Conservation (phyloP, 2,329 filamentous ascomycete genomes). For the Aureobasidium sp. region DNA sequence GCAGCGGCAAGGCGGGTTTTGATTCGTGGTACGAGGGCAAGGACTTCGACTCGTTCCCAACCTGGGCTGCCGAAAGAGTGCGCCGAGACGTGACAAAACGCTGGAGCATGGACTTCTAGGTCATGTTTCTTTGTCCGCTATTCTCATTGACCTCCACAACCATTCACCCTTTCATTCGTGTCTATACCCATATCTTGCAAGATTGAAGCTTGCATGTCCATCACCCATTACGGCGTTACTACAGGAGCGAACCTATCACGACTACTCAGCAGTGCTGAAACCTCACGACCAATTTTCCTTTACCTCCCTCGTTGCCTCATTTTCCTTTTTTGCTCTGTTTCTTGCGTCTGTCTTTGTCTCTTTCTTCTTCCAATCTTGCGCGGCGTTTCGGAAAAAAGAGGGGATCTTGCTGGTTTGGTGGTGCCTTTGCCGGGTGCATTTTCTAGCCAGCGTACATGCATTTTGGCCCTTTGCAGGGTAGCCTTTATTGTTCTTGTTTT, state of each 20-base stretch:
- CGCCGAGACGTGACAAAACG: slow-evolving; percentile 8
- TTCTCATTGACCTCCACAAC: not conserved
- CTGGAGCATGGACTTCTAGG: slow-evolving; percentile 16
- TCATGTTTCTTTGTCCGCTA: not conserved
- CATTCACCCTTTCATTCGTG: not conserved
- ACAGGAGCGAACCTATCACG: not conserved
- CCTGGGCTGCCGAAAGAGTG: slow-evolving; percentile 13
- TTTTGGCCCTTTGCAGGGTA: not conserved
- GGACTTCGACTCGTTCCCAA: slow-evolving; percentile 1
- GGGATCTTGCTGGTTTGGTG: not conserved
- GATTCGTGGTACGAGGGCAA: slow-evolving; percentile 12
- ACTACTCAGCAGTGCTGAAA: not conserved
- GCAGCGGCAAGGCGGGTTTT: slow-evolving; percentile 8
- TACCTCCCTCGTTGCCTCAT: not conserved
- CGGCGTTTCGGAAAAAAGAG: not conserved
- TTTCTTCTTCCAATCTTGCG: not conserved
- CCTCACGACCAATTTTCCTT: not conserved
- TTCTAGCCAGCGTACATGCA: not conserved
- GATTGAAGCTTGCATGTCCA: not conserved
- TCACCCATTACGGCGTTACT: not conserved
- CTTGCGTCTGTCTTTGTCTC: not conserved
- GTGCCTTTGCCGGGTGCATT: not conserved
- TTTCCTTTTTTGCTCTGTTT: not conserved
- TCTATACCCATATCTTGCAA: not conserved
- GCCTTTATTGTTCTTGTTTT: not conserved